Evolutionary conservation across 176 grass and related monocot genomes (phyloP).

Genomic region (Poa pratensis): DNA sequence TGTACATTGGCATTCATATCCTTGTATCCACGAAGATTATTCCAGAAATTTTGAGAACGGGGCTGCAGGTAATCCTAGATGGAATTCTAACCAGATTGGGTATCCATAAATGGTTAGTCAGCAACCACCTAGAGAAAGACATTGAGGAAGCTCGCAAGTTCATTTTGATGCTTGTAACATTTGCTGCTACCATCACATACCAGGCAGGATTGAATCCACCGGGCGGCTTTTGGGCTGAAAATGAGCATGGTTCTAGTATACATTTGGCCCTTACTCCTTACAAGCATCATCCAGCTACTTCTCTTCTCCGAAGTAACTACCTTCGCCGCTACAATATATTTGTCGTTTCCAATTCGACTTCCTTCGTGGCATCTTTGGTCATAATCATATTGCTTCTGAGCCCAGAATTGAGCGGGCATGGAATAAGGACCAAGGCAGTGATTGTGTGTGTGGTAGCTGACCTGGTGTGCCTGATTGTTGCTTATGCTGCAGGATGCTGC

Average conservation of each 20-base stretch:
- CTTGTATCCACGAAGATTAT: constrained; percentile 34
- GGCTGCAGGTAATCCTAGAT: rapidly evolving
- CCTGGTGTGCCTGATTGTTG: constrained; percentile 28
- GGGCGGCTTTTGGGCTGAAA: constrained; percentile 58
- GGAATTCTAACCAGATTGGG: not conserved
- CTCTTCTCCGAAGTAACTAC: constrained; percentile 38
- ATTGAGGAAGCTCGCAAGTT: constrained; percentile 50
- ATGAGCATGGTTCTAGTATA: not conserved
- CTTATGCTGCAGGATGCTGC: constrained; percentile 50
- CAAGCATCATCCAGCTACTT: constrained; percentile 31
- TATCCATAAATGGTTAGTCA: not conserved
- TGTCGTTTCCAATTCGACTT: constrained; percentile 45
- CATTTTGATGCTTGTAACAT: constrained; percentile 48
- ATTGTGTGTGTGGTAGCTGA: constrained; percentile 39
- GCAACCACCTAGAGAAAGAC: not conserved
- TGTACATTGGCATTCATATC: constrained; percentile 45
- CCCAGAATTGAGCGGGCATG: constrained; percentile 45
- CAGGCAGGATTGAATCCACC: constrained; percentile 56
- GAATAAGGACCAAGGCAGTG: constrained; percentile 48
- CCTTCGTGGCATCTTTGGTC: constrained; percentile 60
- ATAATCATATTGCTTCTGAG: constrained; percentile 55
- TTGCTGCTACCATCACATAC: constrained; percentile 56
- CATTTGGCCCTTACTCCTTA: not conserved
- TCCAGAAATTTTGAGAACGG: not conserved
- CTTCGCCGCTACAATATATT: constrained; percentile 28